These are phyloP conservation scores for Astrothelium subdiscretum DNA, from an alignment of 495 filamentous ascomycete species.

Conservation along the genomic window DNA sequence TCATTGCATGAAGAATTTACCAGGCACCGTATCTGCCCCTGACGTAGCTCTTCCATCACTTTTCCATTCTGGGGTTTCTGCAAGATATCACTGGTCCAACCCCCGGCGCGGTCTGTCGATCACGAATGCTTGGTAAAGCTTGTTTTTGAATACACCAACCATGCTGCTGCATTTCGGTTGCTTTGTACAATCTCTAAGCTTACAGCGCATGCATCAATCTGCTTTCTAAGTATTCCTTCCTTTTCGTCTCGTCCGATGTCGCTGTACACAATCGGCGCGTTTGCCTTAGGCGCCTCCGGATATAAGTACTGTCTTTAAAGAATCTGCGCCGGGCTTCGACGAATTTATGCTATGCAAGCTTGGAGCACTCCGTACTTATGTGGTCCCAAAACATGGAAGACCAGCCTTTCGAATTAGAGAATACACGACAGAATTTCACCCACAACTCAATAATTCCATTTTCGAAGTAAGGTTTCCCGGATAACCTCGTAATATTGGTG, in stretches of 20 bases:
- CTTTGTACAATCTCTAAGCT: not conserved
- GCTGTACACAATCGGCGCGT: too few species aligned
- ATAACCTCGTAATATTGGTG: too few species aligned
- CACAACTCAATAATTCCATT: too few species aligned
- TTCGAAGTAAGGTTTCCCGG: too few species aligned
- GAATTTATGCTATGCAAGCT: too few species aligned
- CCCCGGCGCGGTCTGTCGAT: not conserved
- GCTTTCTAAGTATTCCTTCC: not conserved
- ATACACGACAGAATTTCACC: too few species aligned
- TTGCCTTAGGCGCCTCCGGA: too few species aligned
- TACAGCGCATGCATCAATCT: not conserved
- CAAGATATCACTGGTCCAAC: not conserved
- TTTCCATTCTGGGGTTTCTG: not conserved
- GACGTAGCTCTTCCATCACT: not conserved
- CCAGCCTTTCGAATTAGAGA: too few species aligned
- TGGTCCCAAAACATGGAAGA: too few species aligned
- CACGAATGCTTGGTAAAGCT: not conserved
- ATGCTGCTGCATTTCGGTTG: not conserved
- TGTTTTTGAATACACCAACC: not conserved
- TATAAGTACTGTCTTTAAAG: too few species aligned
- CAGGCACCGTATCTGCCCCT: not conserved
- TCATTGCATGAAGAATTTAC: not conserved
- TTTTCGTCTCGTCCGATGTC: not conserved
- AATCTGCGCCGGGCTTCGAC: too few species aligned
- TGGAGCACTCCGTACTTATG: too few species aligned